Evolutionary conservation across 805 yeast species (phyloP), one percentile per base, ranked within the genome.

Genomic region (Saccharomycopsis olivae): DNA sequence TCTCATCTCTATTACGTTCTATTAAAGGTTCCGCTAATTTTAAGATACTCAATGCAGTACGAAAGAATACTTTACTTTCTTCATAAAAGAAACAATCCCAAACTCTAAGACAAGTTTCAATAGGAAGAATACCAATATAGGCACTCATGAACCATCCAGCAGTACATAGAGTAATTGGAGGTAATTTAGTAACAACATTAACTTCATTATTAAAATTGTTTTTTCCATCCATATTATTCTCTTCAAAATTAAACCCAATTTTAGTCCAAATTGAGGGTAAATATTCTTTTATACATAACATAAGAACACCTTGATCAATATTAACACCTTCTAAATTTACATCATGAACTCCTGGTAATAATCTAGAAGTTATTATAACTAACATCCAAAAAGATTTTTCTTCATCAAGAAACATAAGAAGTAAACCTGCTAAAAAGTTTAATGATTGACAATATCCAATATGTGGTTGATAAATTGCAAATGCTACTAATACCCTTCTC

Each of bases 61-160:
- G 74, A 62, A 87, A 92, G 14, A 92, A 64, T 9, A 92, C 73
- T 52, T 84, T 84, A 1, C 95, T 79, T 21, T 86, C 96, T 56
- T 89, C 97, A 54, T 82, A 86, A 66, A 94, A 88, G 36, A 89
- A 61, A 47, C 94, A 84, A 59, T 92, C 98, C 97, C 98, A 89
- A 0, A 92, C 78, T 41, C 97, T 64, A 33, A 92, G 62, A 6
- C 86, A 80, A 0, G 94, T 73, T 53, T 92, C 97, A 17, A 86
- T 75, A 0, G 98, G 98, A 19, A 92, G 59, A 1, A 80, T 75
- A 0, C 95, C 95, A 27, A 92, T 86, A 59, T 83, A 92, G n/a
- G 85, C 73, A 51, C 96, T 83, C 97, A 92, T 89, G 55, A 92
- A 92, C 98, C 98, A 92, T 40, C 95, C 78, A 0, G 96, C 89